Base-by-base conservation (phyloP, 208 protist genomes). In the Wallacemonas sp. region DNA sequence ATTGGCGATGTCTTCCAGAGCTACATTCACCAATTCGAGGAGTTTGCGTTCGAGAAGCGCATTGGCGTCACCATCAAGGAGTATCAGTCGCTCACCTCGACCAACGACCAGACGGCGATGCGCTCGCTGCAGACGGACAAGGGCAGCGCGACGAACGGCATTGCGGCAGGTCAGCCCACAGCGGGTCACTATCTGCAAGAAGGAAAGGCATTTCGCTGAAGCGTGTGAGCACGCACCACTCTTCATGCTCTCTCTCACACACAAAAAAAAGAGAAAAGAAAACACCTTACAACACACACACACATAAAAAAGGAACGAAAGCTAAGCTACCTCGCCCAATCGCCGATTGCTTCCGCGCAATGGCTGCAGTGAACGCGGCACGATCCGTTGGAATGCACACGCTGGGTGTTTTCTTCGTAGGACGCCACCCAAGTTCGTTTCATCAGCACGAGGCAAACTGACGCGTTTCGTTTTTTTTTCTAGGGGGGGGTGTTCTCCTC, bases 21-120 rank as follows among this genome's bases (percentile, higher is more conserved):
- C 63, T 96, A 94, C 74, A 88, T 93, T 55, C 78, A 88, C 70
- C 91, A 96, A 56, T 96, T 96, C 68, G 83, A 87, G 61, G 86
- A 94, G 73, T 96, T 94, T 70, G 91, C 91, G n/a, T 93, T 80
- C 46, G 88, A 96, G 71, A 88, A 88, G 63, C 83, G 74, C 38
- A 81, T 90, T 54, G 88, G 85, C 27, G 74, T 96, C 36, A 87
- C 72, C 1, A 65, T 96, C 46, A 81, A 93, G 49, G 81, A 90
- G 64, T 90, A 96, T 71, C 71, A 81, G 48, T 81, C 86, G 11
- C 67, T 95, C 19, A 78, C 86, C 21, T 76, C 76, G 29, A 66
- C 80, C 29, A 69, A 75, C 24, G 88, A 90, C 63, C 76, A 87
- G 65, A 80, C 90, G 47, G 74, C 76, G n/a, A 79, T 90, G 61